Evolutionary conservation across 1,284 basidiomycete species (phyloP), one percentile per base, ranked within the genome.

Genomic region (Leccinum fallax): DNA sequence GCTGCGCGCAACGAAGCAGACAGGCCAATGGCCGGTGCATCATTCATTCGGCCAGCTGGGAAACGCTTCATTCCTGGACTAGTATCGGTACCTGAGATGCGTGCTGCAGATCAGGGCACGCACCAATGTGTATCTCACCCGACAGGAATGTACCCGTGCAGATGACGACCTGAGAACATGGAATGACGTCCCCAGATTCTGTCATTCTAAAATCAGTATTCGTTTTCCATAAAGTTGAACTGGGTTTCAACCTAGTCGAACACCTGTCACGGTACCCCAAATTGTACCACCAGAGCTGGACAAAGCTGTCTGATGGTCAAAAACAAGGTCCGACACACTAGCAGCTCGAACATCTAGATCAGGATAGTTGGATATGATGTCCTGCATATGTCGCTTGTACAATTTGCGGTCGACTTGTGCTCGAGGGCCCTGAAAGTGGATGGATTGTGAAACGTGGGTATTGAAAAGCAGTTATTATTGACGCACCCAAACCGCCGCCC

Each of bases 101-200:
- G 28, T 40, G 3, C 9, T 19, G 43, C n/a, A 58, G 55, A 55
- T 46, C 57, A 58, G 21, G 24, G 10, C 24, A 65, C 73, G 24
- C 64, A 88, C 93, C 94, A 46, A 96, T 89, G 70, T 96, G 93
- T 57, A 95, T 94, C 75, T 94, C 89, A 15, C 92, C 94, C 2
- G 89, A 89, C 15, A 97, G 82, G 71, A 97, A 97, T 0, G 94
- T 97, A 11, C 94, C 94, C 0, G 94, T 96, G 66, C 93, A 94
- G 21, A 96, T 84, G 30, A 96, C 89, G 5, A 95, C 89, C 66
- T 92, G 86, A 2, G 88, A 88, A 68, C 93, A 95, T 8, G 78
- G 77, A 38, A 96, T 86, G 9, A 86, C 70, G 55, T 94, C 89
- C n/a, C 93, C 92, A 0, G 83, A 81, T 36, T 92, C 91, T 91